Conservation (phyloP, 1,284 basidiomycete species). For the Trichosporon sp. region DNA sequence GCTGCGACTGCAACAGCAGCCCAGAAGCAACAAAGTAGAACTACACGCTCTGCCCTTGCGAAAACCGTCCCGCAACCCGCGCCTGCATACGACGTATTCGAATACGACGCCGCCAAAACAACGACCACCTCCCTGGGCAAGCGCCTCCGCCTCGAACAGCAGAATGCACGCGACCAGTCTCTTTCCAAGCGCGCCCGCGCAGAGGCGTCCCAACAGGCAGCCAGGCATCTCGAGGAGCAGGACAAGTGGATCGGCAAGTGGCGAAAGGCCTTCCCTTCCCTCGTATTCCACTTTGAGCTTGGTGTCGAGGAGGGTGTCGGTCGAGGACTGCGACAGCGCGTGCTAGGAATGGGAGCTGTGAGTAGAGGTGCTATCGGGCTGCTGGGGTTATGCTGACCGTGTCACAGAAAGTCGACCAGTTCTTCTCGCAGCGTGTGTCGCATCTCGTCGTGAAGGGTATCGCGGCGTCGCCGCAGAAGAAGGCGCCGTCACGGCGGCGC, state of each 20-base stretch:
- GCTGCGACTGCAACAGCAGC: neutral
- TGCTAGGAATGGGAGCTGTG: conserved; percentile 70
- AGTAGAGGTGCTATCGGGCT: conserved; percentile 50
- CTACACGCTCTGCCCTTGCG: neutral
- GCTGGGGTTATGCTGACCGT: neutral
- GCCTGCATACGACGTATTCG: conserved; percentile 28
- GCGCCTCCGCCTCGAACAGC: conserved; percentile 7
- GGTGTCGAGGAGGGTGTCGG: conserved; percentile 53
- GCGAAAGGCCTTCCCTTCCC: conserved; percentile 71
- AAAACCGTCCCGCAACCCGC: conserved; percentile 22
- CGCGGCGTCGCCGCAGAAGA: conserved; percentile 48
- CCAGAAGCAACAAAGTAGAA: neutral
- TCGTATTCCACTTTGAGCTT: conserved; percentile 72
- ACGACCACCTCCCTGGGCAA: conserved; percentile 13
- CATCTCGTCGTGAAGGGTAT: conserved; percentile 62
- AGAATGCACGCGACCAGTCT: neutral
- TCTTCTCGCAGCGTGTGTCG: conserved; percentile 77
- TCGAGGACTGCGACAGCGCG: conserved; percentile 54
- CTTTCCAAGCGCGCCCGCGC: conserved; percentile 13
- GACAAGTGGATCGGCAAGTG: conserved; percentile 79
- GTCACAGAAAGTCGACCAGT: conserved; percentile 58
- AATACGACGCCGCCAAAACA: neutral
- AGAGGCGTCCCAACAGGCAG: conserved; percentile 9
- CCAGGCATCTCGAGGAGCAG: conserved; percentile 48
- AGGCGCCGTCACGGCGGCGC: conserved; percentile 14